A percentile compares a stretch with the other conserved stretches of the same genome.
Conservation (phyloP, 2,329 filamentous ascomycete genomes). For the Cordyceps javanica region DNA sequence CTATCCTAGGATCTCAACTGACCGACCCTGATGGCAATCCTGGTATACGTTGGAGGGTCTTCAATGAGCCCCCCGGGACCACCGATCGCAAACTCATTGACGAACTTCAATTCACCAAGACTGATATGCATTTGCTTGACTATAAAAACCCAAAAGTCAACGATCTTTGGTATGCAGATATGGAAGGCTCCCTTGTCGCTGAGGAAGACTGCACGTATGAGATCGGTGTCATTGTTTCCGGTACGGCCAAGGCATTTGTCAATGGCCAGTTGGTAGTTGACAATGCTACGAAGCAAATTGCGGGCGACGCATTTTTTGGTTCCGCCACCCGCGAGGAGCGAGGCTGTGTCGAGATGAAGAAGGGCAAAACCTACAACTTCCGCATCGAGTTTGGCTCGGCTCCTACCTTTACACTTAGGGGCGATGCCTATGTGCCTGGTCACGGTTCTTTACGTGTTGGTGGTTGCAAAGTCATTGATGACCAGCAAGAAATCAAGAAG, state of each 20-base stretch:
- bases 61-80: constrained; percentile 49
- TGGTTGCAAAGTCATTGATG: constrained; percentile 51
- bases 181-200: constrained; percentile 54
- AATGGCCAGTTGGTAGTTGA: constrained; percentile 58
- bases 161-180: constrained; percentile 52
- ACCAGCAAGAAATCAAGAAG: constrained; percentile 53
- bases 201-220: constrained; percentile 57
- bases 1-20: constrained; percentile 47
- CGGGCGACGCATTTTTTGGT: constrained; percentile 60
- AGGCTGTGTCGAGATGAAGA: constrained; percentile 50
- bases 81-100: constrained; percentile 44
- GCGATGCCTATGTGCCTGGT: constrained; percentile 46
- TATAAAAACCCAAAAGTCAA: constrained; percentile 48
- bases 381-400: constrained; percentile 55
- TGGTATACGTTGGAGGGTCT: constrained; percentile 58
- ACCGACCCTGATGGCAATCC: constrained; percentile 45
- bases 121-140: constrained; percentile 44
- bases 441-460: constrained; percentile 58
- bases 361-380: constrained; percentile 52
- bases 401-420: constrained; percentile 48
- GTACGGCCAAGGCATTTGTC: constrained; percentile 59
- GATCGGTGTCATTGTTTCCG: constrained; percentile 59
- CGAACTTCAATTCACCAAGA: constrained; percentile 40
- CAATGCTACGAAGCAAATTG: constrained; percentile 56
- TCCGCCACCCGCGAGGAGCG: constrained; percentile 58